These are phyloP conservation scores for Lactifluus subvellereus DNA, from an alignment of 768 basidiomycete genomes.

Conservation along the genomic window DNA sequence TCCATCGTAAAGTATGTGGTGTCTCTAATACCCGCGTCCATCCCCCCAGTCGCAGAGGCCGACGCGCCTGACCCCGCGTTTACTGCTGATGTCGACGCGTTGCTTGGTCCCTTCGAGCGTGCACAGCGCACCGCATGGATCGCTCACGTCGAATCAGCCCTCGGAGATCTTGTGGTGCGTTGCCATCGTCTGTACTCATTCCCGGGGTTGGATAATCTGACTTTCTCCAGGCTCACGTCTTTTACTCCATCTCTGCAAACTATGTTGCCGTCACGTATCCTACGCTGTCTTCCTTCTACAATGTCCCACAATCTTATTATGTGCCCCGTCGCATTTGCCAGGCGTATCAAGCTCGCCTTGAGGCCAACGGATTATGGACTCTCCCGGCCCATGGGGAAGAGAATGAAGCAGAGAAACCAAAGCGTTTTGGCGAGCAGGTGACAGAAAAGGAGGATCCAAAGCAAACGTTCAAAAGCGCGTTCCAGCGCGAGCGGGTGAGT, in stretches of 20 bases:
- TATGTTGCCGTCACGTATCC: conserved; percentile 54
- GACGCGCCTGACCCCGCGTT: conserved; percentile 16
- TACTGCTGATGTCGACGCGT: conserved; percentile 43
- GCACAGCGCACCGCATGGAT: conserved; percentile 56
- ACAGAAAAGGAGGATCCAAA: conserved; percentile 31
- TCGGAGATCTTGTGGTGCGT: conserved; percentile 70
- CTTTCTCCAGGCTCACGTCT: conserved; percentile 47
- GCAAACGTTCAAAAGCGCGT: conserved; percentile 45
- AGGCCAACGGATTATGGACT: conserved; percentile 60
- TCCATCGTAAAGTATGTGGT: conserved; percentile 64
- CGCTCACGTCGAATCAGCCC: conserved; percentile 56
- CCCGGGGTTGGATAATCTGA: conserved; percentile 4
- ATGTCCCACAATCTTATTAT: conserved; percentile 69
- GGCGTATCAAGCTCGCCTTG: conserved; percentile 50
- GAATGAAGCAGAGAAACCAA: conserved; percentile 41
- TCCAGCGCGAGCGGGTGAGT: conserved; percentile 59
- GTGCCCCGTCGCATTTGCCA: conserved; percentile 59
- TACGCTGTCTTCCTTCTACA: conserved; percentile 49
- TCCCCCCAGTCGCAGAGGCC: conserved; percentile 27
- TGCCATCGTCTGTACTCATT: neutral
- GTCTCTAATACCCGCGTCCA: conserved; percentile 36
- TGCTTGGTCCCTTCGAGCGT: conserved; percentile 41
- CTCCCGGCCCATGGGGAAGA: conserved; percentile 35
- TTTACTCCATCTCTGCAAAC: conserved; percentile 59
- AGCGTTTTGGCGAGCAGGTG: conserved; percentile 30